Evolutionary conservation across 441 rosid species (phyloP).

Genomic region (Hypseocharis bilobata): DNA sequence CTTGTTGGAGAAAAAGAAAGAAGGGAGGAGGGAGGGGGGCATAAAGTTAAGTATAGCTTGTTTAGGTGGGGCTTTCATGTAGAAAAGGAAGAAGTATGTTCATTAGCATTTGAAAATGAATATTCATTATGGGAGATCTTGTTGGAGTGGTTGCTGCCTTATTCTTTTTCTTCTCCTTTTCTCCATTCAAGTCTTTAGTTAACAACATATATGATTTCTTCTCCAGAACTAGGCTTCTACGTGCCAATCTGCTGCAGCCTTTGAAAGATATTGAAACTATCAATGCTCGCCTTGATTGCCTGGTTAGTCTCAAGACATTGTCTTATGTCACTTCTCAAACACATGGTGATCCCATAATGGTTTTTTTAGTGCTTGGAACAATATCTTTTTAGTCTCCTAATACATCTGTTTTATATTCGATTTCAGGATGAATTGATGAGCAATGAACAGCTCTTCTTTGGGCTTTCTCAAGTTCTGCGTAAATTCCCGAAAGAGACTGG

Average conservation of each 20-base stretch:
- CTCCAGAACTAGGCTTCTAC: slow-evolving; percentile 90
- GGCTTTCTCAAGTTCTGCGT: slow-evolving; percentile 87
- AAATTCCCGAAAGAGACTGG: slow-evolving; percentile 97
- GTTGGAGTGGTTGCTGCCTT: background rate
- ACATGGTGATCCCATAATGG: background rate
- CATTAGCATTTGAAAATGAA: background rate
- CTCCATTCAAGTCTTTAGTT: background rate
- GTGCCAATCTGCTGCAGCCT: slow-evolving; percentile 97
- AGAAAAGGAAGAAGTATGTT: too few relatives aligned
- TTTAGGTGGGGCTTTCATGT: background rate
- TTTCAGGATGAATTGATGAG: slow-evolving; percentile 89
- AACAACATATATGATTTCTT: slow-evolving; percentile 24
- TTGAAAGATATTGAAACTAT: slow-evolving; percentile 88
- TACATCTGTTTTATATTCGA: slow-evolving; percentile 19
- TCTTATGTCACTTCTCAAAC: slow-evolving; percentile 16
- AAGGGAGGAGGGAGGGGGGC: background rate
- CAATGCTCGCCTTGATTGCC: slow-evolving; percentile 83
- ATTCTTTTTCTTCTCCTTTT: background rate
- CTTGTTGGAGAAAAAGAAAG: background rate
- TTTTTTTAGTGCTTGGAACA: background rate
- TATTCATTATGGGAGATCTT: background rate
- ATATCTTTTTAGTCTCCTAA: slow-evolving; percentile 18
- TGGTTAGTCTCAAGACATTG: slow-evolving; percentile 53
- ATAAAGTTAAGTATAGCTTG: background rate
- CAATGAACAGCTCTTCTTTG: slow-evolving; percentile 89